Percentiles rank a stretch among this genome's conserved stretches.
Evolutionary conservation across 306 rosid genomes (phyloP).

Genomic region (Senna tora): DNA sequence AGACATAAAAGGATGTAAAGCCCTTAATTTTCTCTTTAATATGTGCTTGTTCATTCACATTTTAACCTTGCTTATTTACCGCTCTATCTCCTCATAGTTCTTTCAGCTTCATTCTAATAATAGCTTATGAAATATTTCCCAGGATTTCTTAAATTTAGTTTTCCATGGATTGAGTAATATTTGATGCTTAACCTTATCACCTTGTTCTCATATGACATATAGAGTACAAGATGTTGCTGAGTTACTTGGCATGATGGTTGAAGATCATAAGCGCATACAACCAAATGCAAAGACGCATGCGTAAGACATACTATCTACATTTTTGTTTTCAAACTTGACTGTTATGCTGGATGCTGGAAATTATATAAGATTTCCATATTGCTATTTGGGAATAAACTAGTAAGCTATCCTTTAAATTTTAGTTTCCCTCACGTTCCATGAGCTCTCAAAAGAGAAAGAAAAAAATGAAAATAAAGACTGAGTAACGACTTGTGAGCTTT

Average conservation of each 20-base stretch:
- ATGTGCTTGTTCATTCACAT: constrained; percentile 16
- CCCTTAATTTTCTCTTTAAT: constrained; percentile 28
- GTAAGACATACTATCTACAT: constrained; percentile 51
- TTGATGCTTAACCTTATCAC: constrained; percentile 15
- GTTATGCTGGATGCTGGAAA: constrained; percentile 2
- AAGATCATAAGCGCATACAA: constrained; percentile 86
- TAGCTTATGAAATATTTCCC: constrained; percentile 28
- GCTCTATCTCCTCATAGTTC: constrained; percentile 15
- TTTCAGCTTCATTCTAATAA: constrained; percentile 19
- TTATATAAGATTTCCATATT: neutral
- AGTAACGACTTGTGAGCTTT: constrained; percentile 20
- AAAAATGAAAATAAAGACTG: too few relatives aligned
- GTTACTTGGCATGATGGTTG: constrained; percentile 96
- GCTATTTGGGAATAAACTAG: constrained; percentile 10
- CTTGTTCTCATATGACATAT: constrained; percentile 38
- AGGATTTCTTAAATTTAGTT: constrained; percentile 30
- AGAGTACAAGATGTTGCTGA: constrained; percentile 99
- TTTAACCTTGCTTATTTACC: constrained; percentile 17
- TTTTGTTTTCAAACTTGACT: constrained; percentile 23
- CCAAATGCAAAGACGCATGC: constrained; percentile 88
- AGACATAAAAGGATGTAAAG: neutral
- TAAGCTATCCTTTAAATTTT: constrained; percentile 20
- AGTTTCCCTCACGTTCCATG: constrained; percentile 10
- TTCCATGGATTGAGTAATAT: constrained; percentile 27
- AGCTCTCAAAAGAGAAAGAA: neutral